Evolutionary conservation across 768 basidiomycete genomes (phyloP).

Genomic region (Agrocybe chaxingu): DNA sequence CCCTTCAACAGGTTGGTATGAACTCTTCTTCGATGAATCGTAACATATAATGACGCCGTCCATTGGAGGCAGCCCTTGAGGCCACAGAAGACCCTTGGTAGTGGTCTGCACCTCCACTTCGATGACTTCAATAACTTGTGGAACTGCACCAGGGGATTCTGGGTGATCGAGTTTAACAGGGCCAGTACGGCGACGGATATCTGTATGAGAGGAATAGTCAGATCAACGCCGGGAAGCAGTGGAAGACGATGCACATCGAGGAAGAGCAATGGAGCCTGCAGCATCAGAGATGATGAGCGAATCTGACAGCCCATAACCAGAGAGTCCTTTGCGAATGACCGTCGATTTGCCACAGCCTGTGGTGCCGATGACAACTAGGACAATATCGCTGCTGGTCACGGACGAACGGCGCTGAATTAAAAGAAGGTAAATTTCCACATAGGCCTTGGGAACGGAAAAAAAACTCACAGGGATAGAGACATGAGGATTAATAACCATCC

Average conservation of each 20-base stretch:
- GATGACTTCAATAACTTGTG: slow-evolving; percentile 40
- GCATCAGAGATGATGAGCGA: slow-evolving; percentile 29
- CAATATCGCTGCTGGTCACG: slow-evolving; percentile 29
- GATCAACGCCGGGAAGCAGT: slow-evolving; percentile 1
- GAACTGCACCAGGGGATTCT: slow-evolving; percentile 27
- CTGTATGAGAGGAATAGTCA: slow-evolving; percentile 13
- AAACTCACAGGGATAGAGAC: slow-evolving; percentile 22
- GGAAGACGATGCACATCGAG: slow-evolving; percentile 16
- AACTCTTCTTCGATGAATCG: slow-evolving; percentile 60
- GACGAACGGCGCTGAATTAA: slow-evolving; percentile 2
- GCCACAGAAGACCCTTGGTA: slow-evolving; percentile 39
- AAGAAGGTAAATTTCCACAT: neutral
- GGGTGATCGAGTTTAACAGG: slow-evolving; percentile 17
- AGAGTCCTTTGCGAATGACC: slow-evolving; percentile 75
- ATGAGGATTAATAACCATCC: slow-evolving; percentile 34
- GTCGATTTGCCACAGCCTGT: slow-evolving; percentile 82
- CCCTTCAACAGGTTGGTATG: slow-evolving; percentile 63
- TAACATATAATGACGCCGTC: slow-evolving; percentile 88
- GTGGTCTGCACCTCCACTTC: slow-evolving; percentile 48
- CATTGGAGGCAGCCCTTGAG: slow-evolving; percentile 53
- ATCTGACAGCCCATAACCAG: slow-evolving; percentile 52
- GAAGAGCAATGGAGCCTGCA: slow-evolving; percentile 18
- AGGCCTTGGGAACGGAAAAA: neutral
- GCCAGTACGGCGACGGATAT: slow-evolving; percentile 25
- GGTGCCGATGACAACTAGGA: slow-evolving; percentile 78